phyloP scores from a whole-genome alignment of 2,329 filamentous ascomycete species.

The Fusarium burgessii region DNA sequence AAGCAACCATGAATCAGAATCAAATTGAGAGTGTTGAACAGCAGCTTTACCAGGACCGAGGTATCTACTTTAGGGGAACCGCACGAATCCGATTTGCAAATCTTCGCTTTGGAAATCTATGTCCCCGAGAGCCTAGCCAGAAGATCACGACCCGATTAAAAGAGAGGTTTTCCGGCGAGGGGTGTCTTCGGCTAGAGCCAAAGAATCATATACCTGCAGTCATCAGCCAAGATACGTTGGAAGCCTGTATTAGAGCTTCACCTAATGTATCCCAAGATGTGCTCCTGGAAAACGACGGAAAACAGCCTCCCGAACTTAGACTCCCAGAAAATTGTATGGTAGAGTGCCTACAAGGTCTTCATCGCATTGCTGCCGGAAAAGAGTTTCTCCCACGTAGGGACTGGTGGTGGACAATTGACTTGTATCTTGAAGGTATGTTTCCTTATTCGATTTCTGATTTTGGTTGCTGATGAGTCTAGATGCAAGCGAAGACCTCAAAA shows the following conservation, averaged over 20 bases:
- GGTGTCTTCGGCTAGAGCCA: not conserved
- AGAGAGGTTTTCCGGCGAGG: not conserved
- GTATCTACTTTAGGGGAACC: not conserved
- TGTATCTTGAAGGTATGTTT: not conserved
- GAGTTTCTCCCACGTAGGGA: not conserved
- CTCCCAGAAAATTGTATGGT: not conserved
- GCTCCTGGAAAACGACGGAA: not conserved
- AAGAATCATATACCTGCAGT: not conserved
- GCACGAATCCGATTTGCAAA: not conserved
- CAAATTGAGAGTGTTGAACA: not conserved
- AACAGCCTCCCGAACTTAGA: not conserved
- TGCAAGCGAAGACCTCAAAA: not conserved
- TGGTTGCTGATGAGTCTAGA: not conserved
- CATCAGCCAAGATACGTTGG: not conserved
- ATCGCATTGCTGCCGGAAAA: not conserved
- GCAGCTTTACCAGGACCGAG: not conserved
- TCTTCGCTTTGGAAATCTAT: not conserved
- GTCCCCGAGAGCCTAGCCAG: not conserved
- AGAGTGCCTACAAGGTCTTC: not conserved
- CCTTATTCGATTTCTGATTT: not conserved
- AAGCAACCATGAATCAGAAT: not conserved
- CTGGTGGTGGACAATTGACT: not conserved
- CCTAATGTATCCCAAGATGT: not conserved
- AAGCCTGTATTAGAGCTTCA: not conserved
- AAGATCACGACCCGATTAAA: not conserved